Evolutionary conservation across 345 rosid species (phyloP).

Genomic region (Lepidium aucheri): DNA sequence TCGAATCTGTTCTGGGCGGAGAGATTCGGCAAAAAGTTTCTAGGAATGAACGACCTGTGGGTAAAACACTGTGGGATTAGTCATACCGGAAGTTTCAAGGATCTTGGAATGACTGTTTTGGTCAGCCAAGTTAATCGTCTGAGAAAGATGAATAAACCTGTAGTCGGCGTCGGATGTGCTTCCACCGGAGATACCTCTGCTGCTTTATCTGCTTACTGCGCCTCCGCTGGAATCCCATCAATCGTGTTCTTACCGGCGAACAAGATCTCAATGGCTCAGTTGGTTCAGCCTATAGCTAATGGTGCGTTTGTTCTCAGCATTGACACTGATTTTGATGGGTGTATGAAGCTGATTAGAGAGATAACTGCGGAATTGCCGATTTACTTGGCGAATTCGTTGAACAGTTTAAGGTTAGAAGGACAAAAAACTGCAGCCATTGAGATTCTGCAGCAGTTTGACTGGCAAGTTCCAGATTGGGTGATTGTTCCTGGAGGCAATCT

Average conservation of each 20-base stretch:
- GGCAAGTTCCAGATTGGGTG: slow-evolving; percentile 96
- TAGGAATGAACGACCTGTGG: slow-evolving; percentile 86
- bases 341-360: slow-evolving; percentile 81
- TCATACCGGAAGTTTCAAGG: slow-evolving; percentile 92
- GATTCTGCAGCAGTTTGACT: slow-evolving; percentile 88
- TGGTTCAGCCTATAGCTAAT: slow-evolving; percentile 88
- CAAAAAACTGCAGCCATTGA: slow-evolving; percentile 90
- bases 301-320: slow-evolving; percentile 89
- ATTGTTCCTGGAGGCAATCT: slow-evolving; percentile 91
- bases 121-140: slow-evolving; percentile 87
- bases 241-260: slow-evolving; percentile 78
- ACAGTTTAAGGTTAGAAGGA: slow-evolving; percentile 83
- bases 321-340: slow-evolving; percentile 88
- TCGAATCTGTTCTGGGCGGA: slow-evolving; percentile 94
- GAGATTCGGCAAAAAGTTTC: slow-evolving; percentile 62
- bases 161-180: slow-evolving; percentile 88
- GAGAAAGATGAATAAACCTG: slow-evolving; percentile 57
- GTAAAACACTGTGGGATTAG: slow-evolving; percentile 92
- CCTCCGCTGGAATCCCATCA: slow-evolving; percentile 84
- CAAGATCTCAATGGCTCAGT: slow-evolving; percentile 88
- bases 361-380: slow-evolving; percentile 75
- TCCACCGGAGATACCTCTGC: slow-evolving; percentile 95
- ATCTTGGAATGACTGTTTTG: slow-evolving; percentile 89
- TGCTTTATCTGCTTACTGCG: slow-evolving; percentile 80
- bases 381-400: slow-evolving; percentile 78